Evolutionary conservation across 1,284 basidiomycete genomes (phyloP), one percentile per base, ranked within the genome.

Genomic region (Omphalotus olearius): DNA sequence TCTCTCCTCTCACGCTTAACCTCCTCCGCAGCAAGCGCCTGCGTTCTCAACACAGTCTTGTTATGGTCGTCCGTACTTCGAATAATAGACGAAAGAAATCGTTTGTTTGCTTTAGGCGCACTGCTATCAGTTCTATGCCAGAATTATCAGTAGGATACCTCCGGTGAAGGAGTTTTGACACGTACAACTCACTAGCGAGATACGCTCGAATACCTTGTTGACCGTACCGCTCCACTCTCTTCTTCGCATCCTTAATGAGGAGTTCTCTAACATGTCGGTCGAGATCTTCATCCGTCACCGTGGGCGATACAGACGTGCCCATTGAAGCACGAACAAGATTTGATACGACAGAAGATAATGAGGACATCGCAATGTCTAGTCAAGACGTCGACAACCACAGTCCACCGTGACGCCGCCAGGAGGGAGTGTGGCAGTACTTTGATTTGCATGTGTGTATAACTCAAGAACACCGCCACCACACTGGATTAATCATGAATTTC

Each of bases 41-140:
- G 91, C 16, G 85, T 79, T 39, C 83, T 78, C 7, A 93, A 70
- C 16, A 97, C 73, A 11, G 88, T 83, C 66, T 85, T 83, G 66
- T 97, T 97, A 65, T 97, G 94, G 52, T 93, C 92, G 63, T 94
- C 93, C 2, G 94, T 95, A 57, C 80, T 92, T 55, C 85, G 82
- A 51, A 97, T 93, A 54, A 97, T 91, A 20, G 87, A 85, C 0
- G 85, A 81, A 17, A 97, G 73, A 67, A 97, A 97, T 1, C 91
- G 87, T 64, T 95, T 97, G 72, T 96, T 96, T n/a, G 93, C 69
- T 60, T 80, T 83, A 0, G 90, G 91, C 0, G 80, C 84, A 61
- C 84, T 88, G 51, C 72, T 77, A 56, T 85, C 83, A 5, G 64
- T 56, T 20, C 70, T 73, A 50, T 5, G 43, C 41, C 42, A 26